Base-by-base conservation (phyloP, 78 protist species). In the Polysphondylium violaceum region DNA sequence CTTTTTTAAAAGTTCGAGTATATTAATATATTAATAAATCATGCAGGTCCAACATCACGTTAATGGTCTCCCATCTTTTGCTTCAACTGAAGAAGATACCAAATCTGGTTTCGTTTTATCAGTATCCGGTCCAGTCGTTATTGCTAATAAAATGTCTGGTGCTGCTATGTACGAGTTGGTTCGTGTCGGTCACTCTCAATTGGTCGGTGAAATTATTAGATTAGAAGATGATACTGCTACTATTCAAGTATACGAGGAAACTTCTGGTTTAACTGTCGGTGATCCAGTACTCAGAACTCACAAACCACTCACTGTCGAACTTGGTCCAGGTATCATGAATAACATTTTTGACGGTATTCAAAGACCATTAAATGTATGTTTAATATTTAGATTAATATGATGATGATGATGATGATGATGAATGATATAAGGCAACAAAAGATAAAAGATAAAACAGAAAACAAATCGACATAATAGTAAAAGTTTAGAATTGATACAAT, bases 151-250 rank as follows among this genome's bases (percentile, higher is more conserved):
- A 43, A 98, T 99, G 99, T 27, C 76, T 33, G 99, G 99, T 31
- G 87, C 99, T 2, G 97, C 98, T 73, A 99, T 99, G 99, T 98
- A 99, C 98, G 99, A 99, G 97, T 86, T 99, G 56, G 99, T 98
- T 69, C 99, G 99, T 53, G 99, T 99, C 47, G 99, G 99, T 27
- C 51, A 74, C 72, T 0, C 35, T 27, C 35, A 94, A 38, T 97
- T 99, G 29, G 99, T 99, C 50, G 99, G 99, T 16, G 99, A 99
- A 95, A 99, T 99, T 95, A 99, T 99, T 76, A 97, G 99, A 72
- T 98, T 99, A 25, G 99, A 98, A 83, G 97, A 87, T n/a, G 99
- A 98, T 87, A 96, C 97, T 9, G 99, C 99, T 19, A 99, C 99
- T 27, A 99, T 99, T 74, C 99, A 99, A 94, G 99, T 98, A 41